These are phyloP conservation scores for Debaryomyces hansenii DNA, from an alignment of 805 yeast genomes.

Conservation along the genomic window DNA sequence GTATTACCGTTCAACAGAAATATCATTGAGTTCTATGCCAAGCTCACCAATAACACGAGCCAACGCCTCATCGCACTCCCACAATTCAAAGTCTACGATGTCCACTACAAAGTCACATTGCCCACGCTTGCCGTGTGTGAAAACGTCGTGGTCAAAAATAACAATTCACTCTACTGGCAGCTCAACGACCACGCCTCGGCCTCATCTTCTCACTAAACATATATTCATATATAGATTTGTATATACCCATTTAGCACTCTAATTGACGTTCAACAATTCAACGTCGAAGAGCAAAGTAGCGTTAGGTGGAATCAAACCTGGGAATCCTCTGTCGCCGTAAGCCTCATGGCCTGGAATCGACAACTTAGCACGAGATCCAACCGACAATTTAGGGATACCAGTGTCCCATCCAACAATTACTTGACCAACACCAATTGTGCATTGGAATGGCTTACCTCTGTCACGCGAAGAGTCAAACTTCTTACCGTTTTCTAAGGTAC, in stretches of 20 bases:
- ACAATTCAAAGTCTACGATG: slow-evolving; percentile 62
- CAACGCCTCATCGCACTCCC: slow-evolving; percentile 47
- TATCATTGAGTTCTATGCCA: slow-evolving; percentile 32
- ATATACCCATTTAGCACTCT: slow-evolving; percentile 8
- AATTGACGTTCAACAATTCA: slow-evolving; percentile 62
- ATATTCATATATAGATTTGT: background rate
- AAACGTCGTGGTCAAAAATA: slow-evolving; percentile 14
- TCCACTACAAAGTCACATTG: slow-evolving; percentile 63
- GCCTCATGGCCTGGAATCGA: slow-evolving; percentile 93
- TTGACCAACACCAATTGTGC: slow-evolving; percentile 92
- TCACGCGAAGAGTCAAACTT: slow-evolving; percentile 94
- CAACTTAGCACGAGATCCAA: slow-evolving; percentile 90
- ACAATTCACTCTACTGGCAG: slow-evolving; percentile 16
- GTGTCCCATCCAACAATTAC: slow-evolving; percentile 97
- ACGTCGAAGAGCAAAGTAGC: slow-evolving; percentile 89
- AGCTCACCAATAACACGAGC: slow-evolving; percentile 10
- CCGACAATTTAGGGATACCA: slow-evolving; percentile 87
- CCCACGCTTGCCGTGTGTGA: slow-evolving; percentile 36
- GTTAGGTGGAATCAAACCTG: slow-evolving; percentile 95
- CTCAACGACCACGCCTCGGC: background rate
- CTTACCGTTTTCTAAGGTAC: slow-evolving; percentile 93
- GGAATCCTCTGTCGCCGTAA: slow-evolving; percentile 93
- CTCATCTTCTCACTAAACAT: background rate
- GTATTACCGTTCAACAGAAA: slow-evolving; percentile 64
- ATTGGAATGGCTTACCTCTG: slow-evolving; percentile 94